These are phyloP conservation scores for Fusarium vanettenii DNA, from an alignment of 2,329 filamentous ascomycete species.

Conservation along the genomic window DNA sequence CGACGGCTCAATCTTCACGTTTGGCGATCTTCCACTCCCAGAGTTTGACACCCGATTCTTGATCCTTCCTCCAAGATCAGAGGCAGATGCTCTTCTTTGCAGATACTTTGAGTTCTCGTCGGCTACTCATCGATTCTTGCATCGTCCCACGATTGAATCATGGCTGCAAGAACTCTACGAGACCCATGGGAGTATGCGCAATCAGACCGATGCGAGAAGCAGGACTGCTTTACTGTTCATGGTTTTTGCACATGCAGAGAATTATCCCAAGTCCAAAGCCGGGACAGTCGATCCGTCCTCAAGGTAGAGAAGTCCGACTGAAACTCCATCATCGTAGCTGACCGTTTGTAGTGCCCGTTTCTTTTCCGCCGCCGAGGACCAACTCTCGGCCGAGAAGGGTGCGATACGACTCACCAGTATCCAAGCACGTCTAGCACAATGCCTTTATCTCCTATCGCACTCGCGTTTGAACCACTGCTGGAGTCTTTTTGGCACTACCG, in stretches of 20 bases:
- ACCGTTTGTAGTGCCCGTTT: conserved; percentile 40
- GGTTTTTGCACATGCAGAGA: conserved; percentile 61
- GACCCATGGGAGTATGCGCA: conserved; percentile 40
- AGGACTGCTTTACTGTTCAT: conserved; percentile 59
- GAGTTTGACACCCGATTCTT: conserved; percentile 49
- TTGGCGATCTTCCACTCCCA: conserved; percentile 61
- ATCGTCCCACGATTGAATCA: conserved; percentile 59
- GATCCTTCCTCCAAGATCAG: conserved; percentile 52
- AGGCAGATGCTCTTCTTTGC: conserved; percentile 50
- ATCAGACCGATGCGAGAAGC: conserved; percentile 26
- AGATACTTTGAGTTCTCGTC: conserved; percentile 67
- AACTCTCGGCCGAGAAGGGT: conserved; percentile 51
- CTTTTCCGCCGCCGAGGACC: conserved; percentile 50
- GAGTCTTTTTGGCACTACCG: conserved; percentile 52
- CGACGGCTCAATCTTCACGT: conserved; percentile 58
- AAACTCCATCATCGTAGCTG: neutral
- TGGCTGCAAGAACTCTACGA: conserved; percentile 57
- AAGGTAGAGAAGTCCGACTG: neutral
- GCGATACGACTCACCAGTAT: conserved; percentile 51
- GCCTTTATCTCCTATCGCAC: conserved; percentile 54
- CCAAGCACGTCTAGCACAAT: conserved; percentile 54
- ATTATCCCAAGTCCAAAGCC: conserved; percentile 48
- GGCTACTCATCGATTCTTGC: conserved; percentile 66
- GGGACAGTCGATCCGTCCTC: conserved; percentile 22
- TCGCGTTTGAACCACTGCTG: conserved; percentile 59